Conservation (phyloP, 345 rosid species). For the Lepidium sativum region DNA sequence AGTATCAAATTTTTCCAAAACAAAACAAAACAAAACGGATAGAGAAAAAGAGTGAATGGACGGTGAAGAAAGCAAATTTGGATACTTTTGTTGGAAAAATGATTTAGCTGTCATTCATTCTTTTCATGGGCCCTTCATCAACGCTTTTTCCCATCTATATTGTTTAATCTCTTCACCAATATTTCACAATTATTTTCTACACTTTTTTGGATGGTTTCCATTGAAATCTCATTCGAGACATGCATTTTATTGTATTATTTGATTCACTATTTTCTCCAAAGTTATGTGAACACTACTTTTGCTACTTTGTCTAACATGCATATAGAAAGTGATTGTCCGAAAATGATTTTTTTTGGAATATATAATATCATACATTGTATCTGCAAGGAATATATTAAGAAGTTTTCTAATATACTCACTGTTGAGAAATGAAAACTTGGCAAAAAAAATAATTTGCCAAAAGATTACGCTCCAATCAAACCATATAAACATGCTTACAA, state of each 20-base stretch:
- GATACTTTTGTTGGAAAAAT: slow-evolving; percentile 12
- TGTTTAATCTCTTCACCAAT: slow-evolving; percentile 4
- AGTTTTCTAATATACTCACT: too few relatives aligned
- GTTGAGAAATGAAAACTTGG: too few relatives aligned
- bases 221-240: neutral
- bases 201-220: neutral
- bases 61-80: slow-evolving; percentile 18
- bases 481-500: too few relatives aligned
- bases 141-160: slow-evolving; percentile 19
- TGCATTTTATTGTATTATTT: neutral
- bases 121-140: slow-evolving; percentile 17
- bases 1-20: neutral
- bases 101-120: slow-evolving; percentile 21
- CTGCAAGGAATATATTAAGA: too few relatives aligned
- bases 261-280: neutral
- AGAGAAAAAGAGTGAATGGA: slow-evolving; percentile 15
- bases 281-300: neutral
- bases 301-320: slow-evolving; percentile 5
- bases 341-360: neutral
- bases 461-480: too few relatives aligned
- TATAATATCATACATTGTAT: too few relatives aligned
- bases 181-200: slow-evolving; percentile 1
- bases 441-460: too few relatives aligned
- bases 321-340: neutral
- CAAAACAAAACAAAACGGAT: neutral